Evolutionary conservation across 805 yeast species (phyloP).

Genomic region (Wickerhamomyces kurtzmanii): DNA sequence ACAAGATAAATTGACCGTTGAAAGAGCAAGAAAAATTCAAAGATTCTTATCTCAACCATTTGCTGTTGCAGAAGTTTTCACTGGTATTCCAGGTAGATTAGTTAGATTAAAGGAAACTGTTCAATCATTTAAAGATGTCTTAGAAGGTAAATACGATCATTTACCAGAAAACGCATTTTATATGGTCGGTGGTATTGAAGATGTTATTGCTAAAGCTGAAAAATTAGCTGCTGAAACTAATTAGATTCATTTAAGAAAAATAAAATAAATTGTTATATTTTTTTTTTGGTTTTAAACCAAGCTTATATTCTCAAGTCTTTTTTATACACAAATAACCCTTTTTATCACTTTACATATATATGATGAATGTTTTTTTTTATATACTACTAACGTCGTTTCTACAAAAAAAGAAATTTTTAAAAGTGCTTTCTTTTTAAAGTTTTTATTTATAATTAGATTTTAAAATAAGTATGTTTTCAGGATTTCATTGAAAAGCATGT

Average conservation of each 20-base stretch:
- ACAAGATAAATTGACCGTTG: conserved; percentile 97
- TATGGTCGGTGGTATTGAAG: conserved; percentile 99
- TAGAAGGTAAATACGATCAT: conserved; percentile 97
- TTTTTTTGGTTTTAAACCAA: no score
- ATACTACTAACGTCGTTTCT: no score
- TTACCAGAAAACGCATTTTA: conserved; percentile 99
- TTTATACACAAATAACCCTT: no score
- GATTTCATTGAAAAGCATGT: no score
- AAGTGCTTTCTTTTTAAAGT: no score
- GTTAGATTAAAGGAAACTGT: conserved; percentile 95
- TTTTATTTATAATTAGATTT: no score
- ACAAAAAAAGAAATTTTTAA: no score
- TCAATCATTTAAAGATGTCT: conserved; percentile 90
- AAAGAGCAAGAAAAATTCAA: conserved; percentile 99
- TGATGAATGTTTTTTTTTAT: no score
- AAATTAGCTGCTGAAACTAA: conserved; percentile 92
- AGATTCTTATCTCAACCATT: conserved; percentile 99
- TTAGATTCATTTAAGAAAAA: conserved; percentile 21
- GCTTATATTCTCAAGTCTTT: no score
- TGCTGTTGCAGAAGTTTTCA: conserved; percentile 99
- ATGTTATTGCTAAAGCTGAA: conserved; percentile 97
- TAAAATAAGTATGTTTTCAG: no score
- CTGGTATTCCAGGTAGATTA: conserved; percentile 98
- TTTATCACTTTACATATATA: no score
- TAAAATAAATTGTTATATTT: conserved; percentile 1